Percentiles rank a stretch among this genome's conserved stretches.
phyloP scores from a whole-genome alignment of 306 rosid genomes.

The Sesbania bispinosa region DNA sequence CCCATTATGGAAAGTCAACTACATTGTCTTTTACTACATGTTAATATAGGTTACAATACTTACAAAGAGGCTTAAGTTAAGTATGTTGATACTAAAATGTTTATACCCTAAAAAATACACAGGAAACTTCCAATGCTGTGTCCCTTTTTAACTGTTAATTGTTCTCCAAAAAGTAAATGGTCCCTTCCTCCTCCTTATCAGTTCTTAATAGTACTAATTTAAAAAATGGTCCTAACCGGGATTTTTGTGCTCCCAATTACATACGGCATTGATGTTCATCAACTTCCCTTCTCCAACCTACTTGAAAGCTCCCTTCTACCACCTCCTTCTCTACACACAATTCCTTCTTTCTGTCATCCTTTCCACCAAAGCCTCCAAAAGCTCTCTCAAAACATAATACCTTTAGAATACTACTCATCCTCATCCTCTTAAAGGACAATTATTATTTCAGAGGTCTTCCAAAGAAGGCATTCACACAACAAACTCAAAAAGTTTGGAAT shows the following conservation, averaged over 20 bases:
- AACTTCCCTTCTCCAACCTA: slow-evolving; percentile 33
- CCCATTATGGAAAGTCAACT: slow-evolving; percentile 16
- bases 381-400: neutral
- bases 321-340: slow-evolving; percentile 4
- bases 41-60: slow-evolving; percentile 16
- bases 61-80: neutral
- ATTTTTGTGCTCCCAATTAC: neutral
- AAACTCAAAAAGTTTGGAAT: slow-evolving; percentile 18
- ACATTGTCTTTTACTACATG: neutral
- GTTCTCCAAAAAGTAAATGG: slow-evolving; percentile 17
- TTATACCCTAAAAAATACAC: neutral
- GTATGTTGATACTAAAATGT: slow-evolving; percentile 1
- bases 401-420: slow-evolving; percentile 9
- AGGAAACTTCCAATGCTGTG: slow-evolving; percentile 32
- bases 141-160: neutral
- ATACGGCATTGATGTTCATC: slow-evolving; percentile 34
- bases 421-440: neutral
- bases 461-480: slow-evolving; percentile 9
- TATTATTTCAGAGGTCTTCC: slow-evolving; percentile 11
- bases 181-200: slow-evolving; percentile 26
- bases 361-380: slow-evolving; percentile 34
- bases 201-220: slow-evolving; percentile 10
- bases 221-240: slow-evolving; percentile 21
- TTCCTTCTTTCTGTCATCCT: slow-evolving; percentile 26
- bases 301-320: slow-evolving; percentile 52